phyloP scores from a whole-genome alignment of 345 rosid species.

The Eucalyptus camaldulensis region DNA sequence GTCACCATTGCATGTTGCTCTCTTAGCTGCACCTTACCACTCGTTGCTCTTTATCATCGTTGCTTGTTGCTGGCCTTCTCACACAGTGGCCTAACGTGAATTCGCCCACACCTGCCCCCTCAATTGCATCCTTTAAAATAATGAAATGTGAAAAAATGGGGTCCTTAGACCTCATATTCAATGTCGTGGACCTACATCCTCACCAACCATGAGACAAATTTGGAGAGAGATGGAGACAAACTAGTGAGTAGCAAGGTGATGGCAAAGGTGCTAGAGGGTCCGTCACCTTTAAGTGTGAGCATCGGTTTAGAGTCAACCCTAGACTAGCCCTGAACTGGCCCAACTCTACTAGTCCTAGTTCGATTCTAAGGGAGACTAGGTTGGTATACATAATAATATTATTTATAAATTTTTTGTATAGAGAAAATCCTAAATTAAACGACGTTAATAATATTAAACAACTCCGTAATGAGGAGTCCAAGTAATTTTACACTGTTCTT shows the following conservation, averaged over 20 bases:
- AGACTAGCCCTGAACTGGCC: fast-evolving
- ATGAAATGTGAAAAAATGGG: neutral
- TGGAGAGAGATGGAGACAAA: neutral
- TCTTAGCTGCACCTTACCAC: neutral
- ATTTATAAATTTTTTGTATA: too few relatives aligned
- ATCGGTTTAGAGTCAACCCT: too few relatives aligned
- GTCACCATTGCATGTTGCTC: neutral
- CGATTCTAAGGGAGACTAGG: too few relatives aligned
- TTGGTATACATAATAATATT: too few relatives aligned
- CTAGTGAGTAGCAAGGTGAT: neutral
- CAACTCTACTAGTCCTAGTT: fast-evolving
- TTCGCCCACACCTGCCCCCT: too few relatives aligned
- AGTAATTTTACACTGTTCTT: too few relatives aligned
- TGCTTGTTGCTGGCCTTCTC: neutral
- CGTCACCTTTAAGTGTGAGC: neutral
- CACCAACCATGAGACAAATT: neutral
- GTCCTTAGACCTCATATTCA: neutral
- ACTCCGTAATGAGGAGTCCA: too few relatives aligned
- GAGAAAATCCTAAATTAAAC: too few relatives aligned
- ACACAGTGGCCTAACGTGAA: fast-evolving
- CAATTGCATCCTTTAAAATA: neutral
- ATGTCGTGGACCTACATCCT: neutral
- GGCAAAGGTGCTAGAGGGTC: neutral
- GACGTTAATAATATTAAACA: fast-evolving
- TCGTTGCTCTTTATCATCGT: too few relatives aligned